Conservation (phyloP, 495 filamentous ascomycete species). For the Aspergillus olivimuriae region DNA sequence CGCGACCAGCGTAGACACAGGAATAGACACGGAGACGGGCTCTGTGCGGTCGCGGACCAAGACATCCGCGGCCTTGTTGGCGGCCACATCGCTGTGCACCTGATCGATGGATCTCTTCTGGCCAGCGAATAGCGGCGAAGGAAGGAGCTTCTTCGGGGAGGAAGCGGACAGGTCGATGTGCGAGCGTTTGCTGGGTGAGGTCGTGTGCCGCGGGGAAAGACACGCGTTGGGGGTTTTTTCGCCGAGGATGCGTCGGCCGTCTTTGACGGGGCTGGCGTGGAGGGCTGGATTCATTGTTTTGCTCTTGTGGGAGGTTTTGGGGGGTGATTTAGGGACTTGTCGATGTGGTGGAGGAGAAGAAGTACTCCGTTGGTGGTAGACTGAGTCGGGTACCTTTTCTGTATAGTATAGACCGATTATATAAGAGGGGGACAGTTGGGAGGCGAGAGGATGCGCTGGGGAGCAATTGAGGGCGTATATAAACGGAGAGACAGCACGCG, state of each 20-base stretch:
- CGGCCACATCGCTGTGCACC: constrained; percentile 27
- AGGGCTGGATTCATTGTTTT: constrained; percentile 23
- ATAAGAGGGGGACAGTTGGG: too few relatives aligned
- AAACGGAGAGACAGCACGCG: too few relatives aligned
- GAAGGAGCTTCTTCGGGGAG: constrained; percentile 33
- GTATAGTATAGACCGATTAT: too few relatives aligned
- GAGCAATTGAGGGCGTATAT: too few relatives aligned
- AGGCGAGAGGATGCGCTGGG: too few relatives aligned
- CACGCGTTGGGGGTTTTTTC: constrained; percentile 44
- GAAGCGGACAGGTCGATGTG: constrained; percentile 13
- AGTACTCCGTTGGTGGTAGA: too few relatives aligned
- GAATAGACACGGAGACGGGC: too few relatives aligned
- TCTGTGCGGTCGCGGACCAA: too few relatives aligned
- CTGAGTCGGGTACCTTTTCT: too few relatives aligned
- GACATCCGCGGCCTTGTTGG: not conserved
- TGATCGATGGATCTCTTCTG: constrained; percentile 40
- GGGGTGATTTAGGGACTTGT: not conserved
- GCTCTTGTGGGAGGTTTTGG: constrained; percentile 3
- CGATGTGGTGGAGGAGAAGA: not conserved
- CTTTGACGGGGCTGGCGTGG: constrained; percentile 34
- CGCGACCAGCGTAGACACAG: too few relatives aligned
- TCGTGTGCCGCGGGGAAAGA: constrained; percentile 29
- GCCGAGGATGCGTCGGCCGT: constrained; percentile 38
- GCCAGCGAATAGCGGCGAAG: constrained; percentile 34
- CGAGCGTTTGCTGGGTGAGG: constrained; percentile 30